phyloP scores from a whole-genome alignment of 106 monocot species.

The Apostasia ramifera region DNA sequence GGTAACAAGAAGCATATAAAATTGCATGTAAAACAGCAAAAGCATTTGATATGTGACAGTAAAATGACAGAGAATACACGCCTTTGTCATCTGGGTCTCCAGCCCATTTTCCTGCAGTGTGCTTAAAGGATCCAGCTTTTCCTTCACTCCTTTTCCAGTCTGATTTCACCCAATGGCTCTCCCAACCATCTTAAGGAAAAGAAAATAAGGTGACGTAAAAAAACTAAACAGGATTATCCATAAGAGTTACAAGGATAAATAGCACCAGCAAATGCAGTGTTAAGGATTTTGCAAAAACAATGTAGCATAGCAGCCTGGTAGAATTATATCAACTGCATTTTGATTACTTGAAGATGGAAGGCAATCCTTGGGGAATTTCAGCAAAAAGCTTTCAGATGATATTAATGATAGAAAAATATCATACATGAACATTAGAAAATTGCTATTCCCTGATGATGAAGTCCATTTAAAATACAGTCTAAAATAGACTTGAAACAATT shows the following conservation, averaged over 20 bases:
- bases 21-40: no score
- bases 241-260: background rate
- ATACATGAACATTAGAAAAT: no score
- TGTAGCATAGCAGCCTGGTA: background rate
- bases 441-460: no score
- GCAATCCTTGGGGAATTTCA: no score
- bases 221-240: background rate
- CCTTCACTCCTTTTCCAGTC: conserved; percentile 99
- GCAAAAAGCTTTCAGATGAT: no score
- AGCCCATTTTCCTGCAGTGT: conserved; percentile 87
- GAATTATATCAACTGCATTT: background rate
- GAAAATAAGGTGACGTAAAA: background rate
- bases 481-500: no score
- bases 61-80: background rate
- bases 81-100: conserved; percentile 99
- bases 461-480: no score
- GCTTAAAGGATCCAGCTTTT: conserved; percentile 92
- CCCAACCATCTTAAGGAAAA: conserved; percentile 71
- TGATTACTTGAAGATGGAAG: background rate
- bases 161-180: conserved; percentile 81
- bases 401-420: no score
- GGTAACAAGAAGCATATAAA: no score
- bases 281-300: background rate
- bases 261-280: background rate
- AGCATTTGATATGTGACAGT: background rate